Evolutionary conservation across 164 flowering plant species (phyloP).

Genomic region (Berberis thunbergii): DNA sequence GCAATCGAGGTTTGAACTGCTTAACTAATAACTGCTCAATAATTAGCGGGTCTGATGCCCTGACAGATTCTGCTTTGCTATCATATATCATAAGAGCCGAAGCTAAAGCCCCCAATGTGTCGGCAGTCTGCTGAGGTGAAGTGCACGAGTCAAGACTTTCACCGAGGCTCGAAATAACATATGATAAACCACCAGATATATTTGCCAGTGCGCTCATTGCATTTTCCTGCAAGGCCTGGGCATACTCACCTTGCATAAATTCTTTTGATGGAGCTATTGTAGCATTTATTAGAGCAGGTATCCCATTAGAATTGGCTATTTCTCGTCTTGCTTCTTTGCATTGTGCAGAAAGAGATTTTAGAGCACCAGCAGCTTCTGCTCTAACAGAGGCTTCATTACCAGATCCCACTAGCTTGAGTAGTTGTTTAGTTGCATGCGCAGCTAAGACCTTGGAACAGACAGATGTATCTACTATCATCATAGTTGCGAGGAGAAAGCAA

Average conservation of each 20-base stretch:
- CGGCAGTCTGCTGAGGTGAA: conserved; percentile 86
- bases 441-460: conserved; percentile 68
- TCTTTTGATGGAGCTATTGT: conserved; percentile 99
- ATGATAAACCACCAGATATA: conserved; percentile 95
- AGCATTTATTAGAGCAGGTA: conserved; percentile 95
- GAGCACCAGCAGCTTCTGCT: conserved; percentile 96
- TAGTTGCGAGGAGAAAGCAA: conserved; percentile 85
- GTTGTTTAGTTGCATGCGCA: conserved; percentile 76
- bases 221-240: conserved; percentile 96
- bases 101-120: conserved; percentile 95
- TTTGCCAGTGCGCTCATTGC: conserved; percentile 99
- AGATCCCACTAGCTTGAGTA: conserved; percentile 52
- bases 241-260: conserved; percentile 97
- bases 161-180: conserved; percentile 95
- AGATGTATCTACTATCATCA: conserved; percentile 94
- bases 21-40: conserved; percentile 74
- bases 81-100: conserved; percentile 99
- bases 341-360: conserved; percentile 93
- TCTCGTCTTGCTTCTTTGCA: conserved; percentile 83
- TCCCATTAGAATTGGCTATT: conserved; percentile 74
- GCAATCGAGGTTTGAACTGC: conserved; percentile 66
- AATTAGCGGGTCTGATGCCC: conserved; percentile 70
- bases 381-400: conserved; percentile 61
- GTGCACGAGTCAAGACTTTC: conserved; percentile 95
- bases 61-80: conserved; percentile 62